Evolutionary conservation across 2,329 filamentous ascomycete species (phyloP).

Genomic region (Sporothrix inflata): DNA sequence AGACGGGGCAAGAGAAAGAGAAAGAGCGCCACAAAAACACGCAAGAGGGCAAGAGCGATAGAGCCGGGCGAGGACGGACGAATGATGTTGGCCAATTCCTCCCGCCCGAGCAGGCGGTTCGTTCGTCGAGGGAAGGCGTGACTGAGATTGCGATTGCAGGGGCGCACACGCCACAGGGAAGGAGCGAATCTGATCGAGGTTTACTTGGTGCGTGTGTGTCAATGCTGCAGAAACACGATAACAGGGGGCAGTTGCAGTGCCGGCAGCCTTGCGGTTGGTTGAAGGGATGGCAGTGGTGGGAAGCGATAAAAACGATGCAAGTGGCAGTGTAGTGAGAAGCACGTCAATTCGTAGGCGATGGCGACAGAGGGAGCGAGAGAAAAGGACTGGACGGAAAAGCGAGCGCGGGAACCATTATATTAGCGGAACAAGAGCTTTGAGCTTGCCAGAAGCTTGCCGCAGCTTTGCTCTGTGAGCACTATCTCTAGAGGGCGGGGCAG

Average conservation of each 20-base stretch:
- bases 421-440: conserved; percentile 2
- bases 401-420: neutral
- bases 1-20: neutral
- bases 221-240: conserved; percentile 6
- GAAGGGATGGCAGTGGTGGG: neutral
- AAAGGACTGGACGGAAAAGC: neutral
- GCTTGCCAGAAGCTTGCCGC: conserved; percentile 1
- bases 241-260: neutral
- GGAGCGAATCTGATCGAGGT: conserved; percentile 1
- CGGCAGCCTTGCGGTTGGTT: conserved; percentile 16
- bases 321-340: neutral
- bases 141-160: neutral
- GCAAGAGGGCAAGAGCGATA: conserved; percentile 15
- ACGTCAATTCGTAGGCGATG: conserved; percentile 22
- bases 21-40: conserved; percentile 19
- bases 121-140: neutral
- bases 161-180: conserved; percentile 13
- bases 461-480: neutral
- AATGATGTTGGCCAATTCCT: conserved; percentile 15
- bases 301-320: neutral
- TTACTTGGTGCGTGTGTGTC: neutral
- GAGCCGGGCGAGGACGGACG: neutral
- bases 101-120: neutral
- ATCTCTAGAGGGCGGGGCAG: neutral
- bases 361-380: conserved; percentile 12